Percentiles rank a stretch among this genome's conserved stretches.
Conservation (phyloP, 2,329 filamentous ascomycete species). For the Chrysoporthe cubensis region DNA sequence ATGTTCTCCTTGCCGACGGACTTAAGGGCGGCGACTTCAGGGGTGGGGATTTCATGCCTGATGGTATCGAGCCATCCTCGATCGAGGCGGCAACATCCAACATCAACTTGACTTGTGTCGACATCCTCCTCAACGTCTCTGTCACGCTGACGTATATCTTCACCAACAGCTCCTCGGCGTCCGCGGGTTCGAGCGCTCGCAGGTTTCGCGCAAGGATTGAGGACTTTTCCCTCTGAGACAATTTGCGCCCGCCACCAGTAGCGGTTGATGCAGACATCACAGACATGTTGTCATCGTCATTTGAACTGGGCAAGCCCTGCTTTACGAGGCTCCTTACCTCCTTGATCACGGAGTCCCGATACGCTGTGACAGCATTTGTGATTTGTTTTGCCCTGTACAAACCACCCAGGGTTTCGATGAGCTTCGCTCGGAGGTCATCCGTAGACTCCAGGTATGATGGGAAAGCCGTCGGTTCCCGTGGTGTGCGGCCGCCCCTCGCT, state of each 20-base stretch:
- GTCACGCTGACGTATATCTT: slow-evolving; percentile 87
- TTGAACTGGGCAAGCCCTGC: slow-evolving; percentile 85
- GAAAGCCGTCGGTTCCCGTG: slow-evolving; percentile 67
- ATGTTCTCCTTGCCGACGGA: slow-evolving; percentile 47
- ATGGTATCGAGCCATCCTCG: slow-evolving; percentile 45
- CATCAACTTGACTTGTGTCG: slow-evolving; percentile 92
- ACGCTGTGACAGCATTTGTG: slow-evolving; percentile 78
- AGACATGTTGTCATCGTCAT: slow-evolving; percentile 90
- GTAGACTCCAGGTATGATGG: slow-evolving; percentile 80
- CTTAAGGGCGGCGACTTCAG: slow-evolving; percentile 58
- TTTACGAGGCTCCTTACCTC: slow-evolving; percentile 88
- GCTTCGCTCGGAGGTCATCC: slow-evolving; percentile 68
- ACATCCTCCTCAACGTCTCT: slow-evolving; percentile 82
- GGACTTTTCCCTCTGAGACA: slow-evolving; percentile 86
- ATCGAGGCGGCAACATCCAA: slow-evolving; percentile 87
- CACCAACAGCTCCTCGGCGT: slow-evolving; percentile 81
- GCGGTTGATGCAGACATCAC: slow-evolving; percentile 83
- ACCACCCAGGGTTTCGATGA: slow-evolving; percentile 74
- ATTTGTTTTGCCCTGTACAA: slow-evolving; percentile 83
- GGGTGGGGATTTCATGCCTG: slow-evolving; percentile 51
- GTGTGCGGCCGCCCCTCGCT: slow-evolving; percentile 66
- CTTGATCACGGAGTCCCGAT: slow-evolving; percentile 79
- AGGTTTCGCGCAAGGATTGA: slow-evolving; percentile 86
- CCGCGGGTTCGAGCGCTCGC: slow-evolving; percentile 77
- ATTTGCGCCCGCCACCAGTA: slow-evolving; percentile 62